phyloP scores from a whole-genome alignment of 2,329 filamentous ascomycete species.

The Trichoderma harzianum region DNA sequence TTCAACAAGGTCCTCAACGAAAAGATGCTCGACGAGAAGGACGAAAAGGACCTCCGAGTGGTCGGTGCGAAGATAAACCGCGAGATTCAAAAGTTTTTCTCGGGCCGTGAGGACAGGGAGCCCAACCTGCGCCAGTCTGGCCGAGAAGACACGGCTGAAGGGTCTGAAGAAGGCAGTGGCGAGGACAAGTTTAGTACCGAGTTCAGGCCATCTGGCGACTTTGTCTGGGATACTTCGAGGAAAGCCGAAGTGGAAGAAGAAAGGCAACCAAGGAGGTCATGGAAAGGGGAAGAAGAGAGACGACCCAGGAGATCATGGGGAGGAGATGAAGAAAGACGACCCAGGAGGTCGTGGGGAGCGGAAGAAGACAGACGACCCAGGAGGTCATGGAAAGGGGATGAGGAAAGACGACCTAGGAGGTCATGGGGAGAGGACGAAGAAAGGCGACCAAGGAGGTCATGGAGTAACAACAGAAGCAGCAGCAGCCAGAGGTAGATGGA shows the following conservation, averaged over 20 bases:
- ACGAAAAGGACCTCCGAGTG: slow-evolving; percentile 33
- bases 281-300: neutral
- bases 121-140: slow-evolving; percentile 30
- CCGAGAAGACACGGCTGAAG: slow-evolving; percentile 17
- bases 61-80: slow-evolving; percentile 37
- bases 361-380: neutral
- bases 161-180: slow-evolving; percentile 21
- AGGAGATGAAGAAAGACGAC: neutral
- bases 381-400: neutral
- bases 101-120: slow-evolving; percentile 33
- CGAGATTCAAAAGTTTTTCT: slow-evolving; percentile 36
- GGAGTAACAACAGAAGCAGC: neutral
- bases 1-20: slow-evolving; percentile 44
- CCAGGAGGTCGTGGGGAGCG: neutral
- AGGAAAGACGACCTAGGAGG: neutral
- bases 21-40: slow-evolving; percentile 35
- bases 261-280: neutral
- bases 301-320: neutral
- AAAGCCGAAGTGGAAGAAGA: neutral
- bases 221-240: slow-evolving; percentile 34
- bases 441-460: neutral
- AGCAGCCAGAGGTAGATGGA: neutral
- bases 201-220: slow-evolving; percentile 23
- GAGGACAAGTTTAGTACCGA: slow-evolving; percentile 9
- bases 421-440: neutral